A percentile compares a stretch with the other conserved stretches of the same genome.
phyloP scores from a whole-genome alignment of 208 protist species.

The Wallacemonas collosoma region DNA sequence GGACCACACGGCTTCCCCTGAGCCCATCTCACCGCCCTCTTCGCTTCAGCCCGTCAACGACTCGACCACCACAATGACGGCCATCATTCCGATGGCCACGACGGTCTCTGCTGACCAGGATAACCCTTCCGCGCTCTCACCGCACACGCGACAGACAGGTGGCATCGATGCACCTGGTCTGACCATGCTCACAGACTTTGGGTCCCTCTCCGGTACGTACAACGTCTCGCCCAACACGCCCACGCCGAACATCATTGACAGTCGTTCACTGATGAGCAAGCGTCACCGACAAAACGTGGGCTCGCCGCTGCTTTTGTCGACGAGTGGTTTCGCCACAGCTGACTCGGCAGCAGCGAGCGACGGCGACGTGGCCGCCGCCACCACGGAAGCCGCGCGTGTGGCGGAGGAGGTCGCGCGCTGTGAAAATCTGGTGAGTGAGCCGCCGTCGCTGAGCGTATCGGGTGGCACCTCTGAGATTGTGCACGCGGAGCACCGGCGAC shows the following conservation, averaged over 20 bases:
- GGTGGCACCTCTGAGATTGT: neutral
- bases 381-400: neutral
- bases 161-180: neutral
- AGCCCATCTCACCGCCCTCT: no score
- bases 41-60: no score
- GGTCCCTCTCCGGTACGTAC: slow-evolving; percentile 11
- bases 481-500: neutral
- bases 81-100: neutral
- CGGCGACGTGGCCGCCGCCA: neutral
- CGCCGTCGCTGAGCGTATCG: neutral
- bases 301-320: neutral
- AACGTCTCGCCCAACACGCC: slow-evolving; percentile 15
- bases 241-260: slow-evolving; percentile 13
- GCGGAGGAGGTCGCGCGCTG: neutral
- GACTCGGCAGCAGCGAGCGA: no score
- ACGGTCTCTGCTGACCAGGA: slow-evolving; percentile 10
- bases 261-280: neutral
- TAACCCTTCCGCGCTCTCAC: neutral
- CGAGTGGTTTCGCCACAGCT: no score
- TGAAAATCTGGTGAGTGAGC: neutral
- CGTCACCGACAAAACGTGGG: neutral
- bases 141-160: neutral
- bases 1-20: no score
- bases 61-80: no score
- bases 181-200: neutral